Base-by-base conservation (phyloP, 768 basidiomycete species). In the Phlebiopsis flavidoalba region DNA sequence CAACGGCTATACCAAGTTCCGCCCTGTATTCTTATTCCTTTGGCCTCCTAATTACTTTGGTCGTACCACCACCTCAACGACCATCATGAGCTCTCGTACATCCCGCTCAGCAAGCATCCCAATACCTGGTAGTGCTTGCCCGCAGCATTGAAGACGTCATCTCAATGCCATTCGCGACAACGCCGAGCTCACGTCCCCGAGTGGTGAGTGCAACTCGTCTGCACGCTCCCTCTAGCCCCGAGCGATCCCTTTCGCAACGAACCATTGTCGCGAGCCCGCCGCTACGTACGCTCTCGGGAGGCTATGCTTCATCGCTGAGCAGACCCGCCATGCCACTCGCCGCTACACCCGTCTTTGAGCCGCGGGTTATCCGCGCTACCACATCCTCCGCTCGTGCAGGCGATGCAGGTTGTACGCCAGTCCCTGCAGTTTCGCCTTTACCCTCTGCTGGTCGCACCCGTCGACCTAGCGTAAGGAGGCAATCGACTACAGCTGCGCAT, bases 71-170 rank as follows among this genome's bases (percentile, higher is more conserved):
- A 43, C 40, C 17, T 43, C 40, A 12, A 53, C 35, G 31, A 21
- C 54, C 19, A 36, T 37, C 35, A 85, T 83, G 80, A 76, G 79
- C 35, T 71, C 73, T 14, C 76, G 87, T 60, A 80, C 82, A 47
- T 76, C 83, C 12, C 82, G 87, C 69, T 84, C 87, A 0, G 77
- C 86, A 22, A 89, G 82, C 68, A 87, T 89, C 68, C 85, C 88
- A 45, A 83, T 88, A 60, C 83, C 69, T 77, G 22, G 71, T 76
- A 35, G 73, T 79, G 6, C 83, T n/a, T 43, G 71, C 79, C 65
- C 79, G 85, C 60, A 83, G 83, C 62, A 82, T 90, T 58, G 88
- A 89, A 69, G 80, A 80, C 53, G 78, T 83, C 50, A 83, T 89
- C 33, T 77, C 84, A n/a, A 82, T 88, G 62, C 85, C 87, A 8